phyloP scores from a whole-genome alignment of 1,284 basidiomycete species.

The Hortiboletus rubellus region DNA sequence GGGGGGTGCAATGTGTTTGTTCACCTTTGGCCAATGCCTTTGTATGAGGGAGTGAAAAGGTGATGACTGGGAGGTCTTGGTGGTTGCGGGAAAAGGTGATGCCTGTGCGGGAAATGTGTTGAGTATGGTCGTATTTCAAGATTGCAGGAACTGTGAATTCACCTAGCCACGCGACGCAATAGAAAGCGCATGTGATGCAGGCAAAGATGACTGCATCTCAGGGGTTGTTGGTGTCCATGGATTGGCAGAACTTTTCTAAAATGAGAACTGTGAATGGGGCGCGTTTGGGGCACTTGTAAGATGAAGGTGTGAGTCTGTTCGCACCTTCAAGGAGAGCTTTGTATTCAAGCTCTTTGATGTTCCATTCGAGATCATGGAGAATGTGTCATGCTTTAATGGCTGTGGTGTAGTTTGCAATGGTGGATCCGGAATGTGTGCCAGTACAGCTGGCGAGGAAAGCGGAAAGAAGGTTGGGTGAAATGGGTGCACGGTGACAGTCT shows the following conservation, averaged over 20 bases:
- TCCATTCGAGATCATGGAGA: slow-evolving; percentile 26
- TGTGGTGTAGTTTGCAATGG: slow-evolving; percentile 32
- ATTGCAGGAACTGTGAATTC: slow-evolving; percentile 1
- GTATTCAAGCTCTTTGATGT: neutral
- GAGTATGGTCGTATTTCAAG: neutral
- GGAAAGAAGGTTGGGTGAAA: neutral
- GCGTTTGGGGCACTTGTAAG: neutral
- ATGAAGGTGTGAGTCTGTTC: neutral
- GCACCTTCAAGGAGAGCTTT: neutral
- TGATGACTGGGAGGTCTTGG: too few species aligned
- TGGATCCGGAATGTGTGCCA: slow-evolving; percentile 17
- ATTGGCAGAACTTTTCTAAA: fast-evolving
- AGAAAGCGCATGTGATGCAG: neutral
- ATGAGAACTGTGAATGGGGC: neutral
- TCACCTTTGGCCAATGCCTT: neutral
- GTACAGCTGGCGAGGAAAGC: slow-evolving; percentile 22
- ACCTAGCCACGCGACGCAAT: neutral
- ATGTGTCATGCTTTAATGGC: slow-evolving; percentile 39
- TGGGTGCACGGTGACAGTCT: neutral
- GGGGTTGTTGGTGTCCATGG: neutral
- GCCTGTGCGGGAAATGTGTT: neutral
- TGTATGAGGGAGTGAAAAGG: too few species aligned
- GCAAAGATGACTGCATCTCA: neutral
- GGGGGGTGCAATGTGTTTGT: neutral
- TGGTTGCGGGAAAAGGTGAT: too few species aligned